phyloP scores from a whole-genome alignment of 75 land plant genomes.

The Azolla pinnata region DNA sequence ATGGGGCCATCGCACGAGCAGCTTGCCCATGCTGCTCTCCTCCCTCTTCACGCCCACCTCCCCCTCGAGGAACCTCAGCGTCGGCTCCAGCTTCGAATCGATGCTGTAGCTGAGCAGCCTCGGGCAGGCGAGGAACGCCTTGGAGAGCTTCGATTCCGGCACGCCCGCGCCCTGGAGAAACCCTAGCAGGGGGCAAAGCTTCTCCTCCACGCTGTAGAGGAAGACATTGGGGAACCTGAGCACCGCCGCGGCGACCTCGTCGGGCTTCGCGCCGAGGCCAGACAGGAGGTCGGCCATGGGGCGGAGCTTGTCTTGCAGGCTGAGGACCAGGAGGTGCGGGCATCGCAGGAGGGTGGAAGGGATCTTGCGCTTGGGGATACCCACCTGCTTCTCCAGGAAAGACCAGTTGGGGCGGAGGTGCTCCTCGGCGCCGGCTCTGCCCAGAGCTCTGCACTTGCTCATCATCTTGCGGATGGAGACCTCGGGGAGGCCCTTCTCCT shows the following conservation, averaged over 20 bases:
- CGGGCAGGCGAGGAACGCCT: constrained; percentile 57
- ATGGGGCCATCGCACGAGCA: constrained; percentile 51
- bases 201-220: constrained; percentile 77
- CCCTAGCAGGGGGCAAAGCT: constrained; percentile 77
- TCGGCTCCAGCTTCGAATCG: constrained; percentile 48
- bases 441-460: constrained; percentile 47
- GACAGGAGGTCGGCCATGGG: constrained; percentile 65
- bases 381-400: constrained; percentile 53
- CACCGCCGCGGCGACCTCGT: constrained; percentile 55
- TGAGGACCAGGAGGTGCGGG: constrained; percentile 66
- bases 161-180: constrained; percentile 68
- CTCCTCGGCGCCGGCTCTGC: constrained; percentile 32
- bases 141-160: constrained; percentile 50
- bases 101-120: constrained; percentile 91
- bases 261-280: constrained; percentile 47
- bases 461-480: constrained; percentile 38
- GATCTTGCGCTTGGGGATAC: constrained; percentile 66
- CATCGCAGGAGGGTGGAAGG: constrained; percentile 60
- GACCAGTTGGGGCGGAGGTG: constrained; percentile 62
- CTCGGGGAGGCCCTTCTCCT: constrained; percentile 55
- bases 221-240: constrained; percentile 63
- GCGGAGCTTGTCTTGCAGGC: constrained; percentile 53
- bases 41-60: constrained; percentile 49
- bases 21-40: constrained; percentile 53
- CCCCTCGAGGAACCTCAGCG: constrained; percentile 49